Evolutionary conservation across 495 filamentous ascomycete genomes (phyloP), one percentile per base, ranked within the genome.

Genomic region (Corynascus novoguineensis): DNA sequence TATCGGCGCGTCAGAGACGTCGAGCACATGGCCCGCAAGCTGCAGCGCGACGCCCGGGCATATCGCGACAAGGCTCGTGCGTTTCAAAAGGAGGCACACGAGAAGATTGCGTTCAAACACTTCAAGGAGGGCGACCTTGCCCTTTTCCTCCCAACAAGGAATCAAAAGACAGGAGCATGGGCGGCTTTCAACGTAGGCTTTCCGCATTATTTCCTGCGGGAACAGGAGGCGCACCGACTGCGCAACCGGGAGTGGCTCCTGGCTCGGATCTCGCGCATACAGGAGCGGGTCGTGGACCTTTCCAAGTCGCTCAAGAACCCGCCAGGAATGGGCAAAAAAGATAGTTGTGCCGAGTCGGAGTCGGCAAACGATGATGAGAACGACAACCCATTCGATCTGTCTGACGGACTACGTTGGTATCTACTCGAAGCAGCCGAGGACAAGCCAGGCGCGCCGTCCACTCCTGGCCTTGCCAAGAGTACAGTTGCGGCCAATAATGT

Each of bases 81-180:
- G n/a, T 73, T 83, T 15, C 89, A 95, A 58, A 86, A 86, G 61
- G 93, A 99, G 65, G 84, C 91, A 1, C 89, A 95, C 59, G 89
- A 96, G 53, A 97, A 97, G 71, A 96, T 99, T 62, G 91, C 95
- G n/a, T 95, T 89, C 68, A 86, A 87, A 46, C 84, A 90, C 19
- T 99, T 98, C 78, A 97, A 96, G 67, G 89, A 95, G 69, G 92
- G 92, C 14, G 93, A 99, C 65, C 81, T 99, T 15, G 95, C 92
- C 22, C 78, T 99, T 10, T 99, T 99, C 76, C 78, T 97, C 12
- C 93, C 93, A 0, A 99, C 93, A 0, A 78, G 91, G 22, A 97
- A 97, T 60, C 91, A 96, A 67, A 86, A 86, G 24, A 93, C 90
- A 5, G 85, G 93, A 10, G 91, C 93, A 4, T 99, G 93, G 93